These are phyloP conservation scores for Zygosaccharomyces rouxii DNA, from an alignment of 805 yeast genomes.

Conservation along the genomic window DNA sequence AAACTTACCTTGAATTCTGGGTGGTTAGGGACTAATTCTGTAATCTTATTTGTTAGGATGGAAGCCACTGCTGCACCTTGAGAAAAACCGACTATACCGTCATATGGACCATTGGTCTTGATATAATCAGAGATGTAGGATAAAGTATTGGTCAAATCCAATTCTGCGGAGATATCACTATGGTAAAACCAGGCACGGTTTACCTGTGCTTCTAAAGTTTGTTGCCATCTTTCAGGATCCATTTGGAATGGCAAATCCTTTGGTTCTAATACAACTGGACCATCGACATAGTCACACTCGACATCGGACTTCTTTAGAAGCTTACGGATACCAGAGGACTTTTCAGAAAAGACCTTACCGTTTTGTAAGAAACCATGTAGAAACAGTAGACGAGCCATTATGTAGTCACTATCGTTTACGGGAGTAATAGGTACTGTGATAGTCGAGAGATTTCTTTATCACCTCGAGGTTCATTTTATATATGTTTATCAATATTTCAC, in stretches of 20 bases:
- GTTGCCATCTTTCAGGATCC: conserved; percentile 48
- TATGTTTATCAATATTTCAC: neutral
- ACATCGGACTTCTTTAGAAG: conserved; percentile 58
- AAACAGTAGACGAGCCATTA: conserved; percentile 49
- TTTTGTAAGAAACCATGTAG: conserved; percentile 89
- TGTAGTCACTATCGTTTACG: neutral
- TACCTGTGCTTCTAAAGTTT: conserved; percentile 44
- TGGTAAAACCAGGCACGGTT: conserved; percentile 75
- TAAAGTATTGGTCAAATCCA: conserved; percentile 51
- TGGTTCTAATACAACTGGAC: conserved; percentile 60
- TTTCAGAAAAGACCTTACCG: conserved; percentile 77
- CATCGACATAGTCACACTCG: conserved; percentile 74
- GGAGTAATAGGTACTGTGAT: no score
- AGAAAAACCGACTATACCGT: conserved; percentile 85
- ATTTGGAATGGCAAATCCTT: conserved; percentile 72
- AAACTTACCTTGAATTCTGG: conserved; percentile 63
- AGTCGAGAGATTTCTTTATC: neutral
- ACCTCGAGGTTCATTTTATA: conserved; percentile 1
- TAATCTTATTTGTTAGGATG: conserved; percentile 56
- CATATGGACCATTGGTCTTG: conserved; percentile 70
- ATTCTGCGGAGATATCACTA: conserved; percentile 43
- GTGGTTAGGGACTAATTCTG: conserved; percentile 46
- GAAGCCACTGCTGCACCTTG: conserved; percentile 93
- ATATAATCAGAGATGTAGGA: conserved; percentile 46
- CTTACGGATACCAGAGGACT: conserved; percentile 85